phyloP scores from a whole-genome alignment of 1,284 basidiomycete genomes.

The Cryptococcus jaspeensis region DNA sequence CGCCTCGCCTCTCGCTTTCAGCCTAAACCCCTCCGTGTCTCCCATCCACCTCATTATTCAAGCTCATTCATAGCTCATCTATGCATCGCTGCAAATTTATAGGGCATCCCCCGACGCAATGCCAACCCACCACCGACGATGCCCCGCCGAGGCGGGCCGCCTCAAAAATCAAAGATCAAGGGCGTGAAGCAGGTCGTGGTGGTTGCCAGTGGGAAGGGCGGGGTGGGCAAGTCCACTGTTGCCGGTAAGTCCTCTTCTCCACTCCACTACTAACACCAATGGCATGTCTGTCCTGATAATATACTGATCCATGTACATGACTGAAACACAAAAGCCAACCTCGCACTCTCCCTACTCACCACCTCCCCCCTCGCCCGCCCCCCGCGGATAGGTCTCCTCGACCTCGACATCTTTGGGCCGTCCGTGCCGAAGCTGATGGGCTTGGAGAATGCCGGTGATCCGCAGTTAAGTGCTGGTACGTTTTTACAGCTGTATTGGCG shows the following conservation, averaged over 20 bases:
- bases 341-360: slow-evolving; percentile 58
- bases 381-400: slow-evolving; percentile 77
- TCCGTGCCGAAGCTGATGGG: slow-evolving; percentile 96
- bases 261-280: not conserved
- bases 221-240: slow-evolving; percentile 94
- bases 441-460: slow-evolving; percentile 75
- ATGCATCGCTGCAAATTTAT: not conserved
- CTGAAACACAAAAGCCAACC: slow-evolving; percentile 62
- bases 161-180: slow-evolving; percentile 54
- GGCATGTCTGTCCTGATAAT: too few relatives aligned
- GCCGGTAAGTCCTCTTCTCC: slow-evolving; percentile 60
- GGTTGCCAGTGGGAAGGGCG: slow-evolving; percentile 93
- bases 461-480: slow-evolving; percentile 70
- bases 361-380: slow-evolving; percentile 49
- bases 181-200: slow-evolving; percentile 65
- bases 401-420: slow-evolving; percentile 95
- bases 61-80: not conserved
- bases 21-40: not conserved
- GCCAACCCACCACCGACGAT: slow-evolving; percentile 48
- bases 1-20: not conserved
- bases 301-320: not conserved
- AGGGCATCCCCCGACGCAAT: slow-evolving; percentile 48
- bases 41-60: not conserved
- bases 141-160: slow-evolving; percentile 49
- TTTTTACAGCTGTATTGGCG: not conserved